Conservation (phyloP, 176 grass and related monocot species). For the Carex kokanica region DNA sequence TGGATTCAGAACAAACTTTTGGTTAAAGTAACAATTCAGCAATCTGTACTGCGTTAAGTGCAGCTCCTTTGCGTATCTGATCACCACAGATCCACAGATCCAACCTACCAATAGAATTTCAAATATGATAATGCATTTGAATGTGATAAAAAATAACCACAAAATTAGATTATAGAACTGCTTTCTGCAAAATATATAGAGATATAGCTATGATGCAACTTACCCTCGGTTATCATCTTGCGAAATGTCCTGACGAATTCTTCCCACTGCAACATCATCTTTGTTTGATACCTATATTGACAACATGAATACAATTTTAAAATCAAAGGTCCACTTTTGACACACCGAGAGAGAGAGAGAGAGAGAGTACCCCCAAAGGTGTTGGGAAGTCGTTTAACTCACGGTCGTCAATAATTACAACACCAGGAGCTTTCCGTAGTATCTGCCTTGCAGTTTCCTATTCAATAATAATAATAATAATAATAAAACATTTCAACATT, state of each 20-base stretch:
- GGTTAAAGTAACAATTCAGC: conserved; percentile 77
- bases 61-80: conserved; percentile 99
- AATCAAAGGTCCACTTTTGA: background rate
- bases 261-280: conserved; percentile 87
- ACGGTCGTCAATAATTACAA: conserved; percentile 72
- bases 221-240: conserved; percentile 88
- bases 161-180: background rate
- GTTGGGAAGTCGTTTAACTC: conserved; percentile 75
- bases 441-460: conserved; percentile 87
- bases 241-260: conserved; percentile 84
- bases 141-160: background rate
- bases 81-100: conserved; percentile 95
- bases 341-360: conserved; percentile 7
- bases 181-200: background rate
- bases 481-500: conserved; percentile 36
- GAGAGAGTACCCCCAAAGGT: conserved; percentile 59
- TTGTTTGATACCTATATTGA: conserved; percentile 79
- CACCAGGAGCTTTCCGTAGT: conserved; percentile 73
- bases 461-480: conserved; percentile 32
- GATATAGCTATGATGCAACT: background rate
- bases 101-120: conserved; percentile 56
- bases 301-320: background rate
- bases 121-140: background rate
- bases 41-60: conserved; percentile 92
- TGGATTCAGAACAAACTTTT: background rate